Base-by-base conservation (phyloP, 106 monocot genomes). In the Vanilla planifolia region DNA sequence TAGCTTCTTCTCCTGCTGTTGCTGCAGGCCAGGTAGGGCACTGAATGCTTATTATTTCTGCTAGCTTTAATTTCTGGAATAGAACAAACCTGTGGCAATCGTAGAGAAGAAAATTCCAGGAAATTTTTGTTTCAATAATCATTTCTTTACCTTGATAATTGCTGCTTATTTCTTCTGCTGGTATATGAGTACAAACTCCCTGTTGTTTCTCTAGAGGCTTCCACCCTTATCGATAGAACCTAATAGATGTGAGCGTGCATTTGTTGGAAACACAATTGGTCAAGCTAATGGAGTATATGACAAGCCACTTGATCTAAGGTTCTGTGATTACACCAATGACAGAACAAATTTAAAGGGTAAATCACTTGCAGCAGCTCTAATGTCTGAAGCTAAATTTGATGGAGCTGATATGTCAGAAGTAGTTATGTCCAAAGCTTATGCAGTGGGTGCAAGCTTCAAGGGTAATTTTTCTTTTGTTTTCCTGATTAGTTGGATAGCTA, bases 211-310 rank as follows among this genome's bases (percentile, higher is more conserved):
- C 53, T 10, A 95, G 95, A 86, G 90, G 67, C 64, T 95, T 51
- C 95, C 95, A 65, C 95, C 95, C 10, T 67, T 95, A 34, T 90
- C 95, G 67, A 95, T 78, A 17, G 95, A 95, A 6, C 83, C 95
- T 48, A 61, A 90, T 62, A 57, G 95, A 53, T 95, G 95, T 35
- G 89, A 95, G 60, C 83, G 79, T 33, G 95, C 95, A 55, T 95
- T 71, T 79, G 86, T 95, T 27, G 95, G 94, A 16, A 95, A 95
- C 71, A 95, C 94, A 21, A 95, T 95, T 40, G 94, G 94, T 48
- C 94, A 95, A 72, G 95, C 95, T 62, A 95, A 95, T 69, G 95
- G 95, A 35, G 95, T 95, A 11, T 95, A 90, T 50, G 95, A 95
- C 72, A 95, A 90, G 55, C 74, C 81, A 23, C 43, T 95, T 53